Evolutionary conservation across 2,329 filamentous ascomycete genomes (phyloP), one percentile per base, ranked within the genome.

Genomic region (Trichoderma simmonsii): DNA sequence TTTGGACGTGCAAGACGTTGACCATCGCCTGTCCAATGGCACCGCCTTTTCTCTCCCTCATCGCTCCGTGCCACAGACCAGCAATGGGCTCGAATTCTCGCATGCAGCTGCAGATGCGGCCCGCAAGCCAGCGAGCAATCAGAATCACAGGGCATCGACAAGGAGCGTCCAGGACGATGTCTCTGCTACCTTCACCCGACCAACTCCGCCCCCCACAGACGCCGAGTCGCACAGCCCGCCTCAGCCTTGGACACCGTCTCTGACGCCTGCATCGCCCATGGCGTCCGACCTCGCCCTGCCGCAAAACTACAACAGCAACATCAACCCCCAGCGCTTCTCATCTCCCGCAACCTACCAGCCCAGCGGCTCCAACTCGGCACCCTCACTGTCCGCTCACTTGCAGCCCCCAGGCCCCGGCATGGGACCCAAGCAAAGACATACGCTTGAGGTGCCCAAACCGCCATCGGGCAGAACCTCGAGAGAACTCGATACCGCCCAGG

Each of bases 381-480:
- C 86, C 34, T 84, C 86, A 15, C 82, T 86, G 1, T 86, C 88
- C n/a, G 83, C 83, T 3, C 82, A 86, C 72, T 80, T 86, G 59
- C 86, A 90, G 51, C 84, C 88, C 9, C 76, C 78, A 3, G 66
- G 36, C n/a, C 59, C 74, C 48, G 70, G 76, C 15, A 83, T 87
- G 24, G 87, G 88, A 70, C 83, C 95, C 63, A 92, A 92, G 80
- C 93, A 97, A 73, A 90, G 95, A 75, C 92, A 97, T 82, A 97
- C 94, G 0, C 86, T 98, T 30, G 94, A 97, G 81, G 93, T 97
- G 0, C 94, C 95, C 8, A 93, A 91, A 81, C 81, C 86, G 18
- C 86, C 90, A n/a, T 60, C 62, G 21, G 84, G 87, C 39, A 88
- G 93, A 76, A 87, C 84, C 68, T 94, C 93, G n/a, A 90, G 89